phyloP scores from a whole-genome alignment of 805 yeast species.

The Groenewaldozyma tartarivorans region DNA sequence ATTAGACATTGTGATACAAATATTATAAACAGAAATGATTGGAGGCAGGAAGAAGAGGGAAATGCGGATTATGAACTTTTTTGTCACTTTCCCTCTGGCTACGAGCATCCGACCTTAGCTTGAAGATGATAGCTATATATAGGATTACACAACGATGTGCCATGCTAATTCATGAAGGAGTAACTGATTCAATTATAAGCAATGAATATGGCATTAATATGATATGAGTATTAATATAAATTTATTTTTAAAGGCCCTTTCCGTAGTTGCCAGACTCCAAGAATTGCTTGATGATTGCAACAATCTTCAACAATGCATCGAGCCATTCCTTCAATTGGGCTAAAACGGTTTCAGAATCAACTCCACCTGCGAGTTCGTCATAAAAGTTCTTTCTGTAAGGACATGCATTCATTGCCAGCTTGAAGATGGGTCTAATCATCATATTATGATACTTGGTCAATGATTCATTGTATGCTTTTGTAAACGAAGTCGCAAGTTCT shows the following conservation, averaged over 20 bases:
- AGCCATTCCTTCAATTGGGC: constrained; percentile 67
- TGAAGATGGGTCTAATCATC: constrained; percentile 77
- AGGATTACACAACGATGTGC: too few relatives aligned
- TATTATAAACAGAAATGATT: too few relatives aligned
- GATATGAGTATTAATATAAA: too few relatives aligned
- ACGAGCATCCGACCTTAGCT: too few relatives aligned
- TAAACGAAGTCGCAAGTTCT: constrained; percentile 71
- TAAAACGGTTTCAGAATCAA: constrained; percentile 43
- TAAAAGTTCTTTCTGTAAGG: constrained; percentile 85
- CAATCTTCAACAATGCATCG: constrained; percentile 64
- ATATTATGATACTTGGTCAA: constrained; percentile 73
- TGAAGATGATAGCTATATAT: too few relatives aligned
- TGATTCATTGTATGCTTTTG: constrained; percentile 75
- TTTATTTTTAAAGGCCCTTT: constrained; percentile 55
- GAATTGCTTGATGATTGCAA: constrained; percentile 62
- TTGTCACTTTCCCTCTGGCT: too few relatives aligned
- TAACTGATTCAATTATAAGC: too few relatives aligned
- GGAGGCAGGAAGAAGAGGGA: too few relatives aligned
- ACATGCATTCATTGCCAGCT: constrained; percentile 90
- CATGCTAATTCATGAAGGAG: too few relatives aligned
- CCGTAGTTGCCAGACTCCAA: constrained; percentile 76
- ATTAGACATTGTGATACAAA: too few relatives aligned
- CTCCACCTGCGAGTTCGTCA: constrained; percentile 56
- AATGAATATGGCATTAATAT: neutral
- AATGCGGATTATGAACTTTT: too few relatives aligned